These are phyloP conservation scores for Grammothele lineata DNA, from an alignment of 768 basidiomycete genomes.

Conservation along the genomic window DNA sequence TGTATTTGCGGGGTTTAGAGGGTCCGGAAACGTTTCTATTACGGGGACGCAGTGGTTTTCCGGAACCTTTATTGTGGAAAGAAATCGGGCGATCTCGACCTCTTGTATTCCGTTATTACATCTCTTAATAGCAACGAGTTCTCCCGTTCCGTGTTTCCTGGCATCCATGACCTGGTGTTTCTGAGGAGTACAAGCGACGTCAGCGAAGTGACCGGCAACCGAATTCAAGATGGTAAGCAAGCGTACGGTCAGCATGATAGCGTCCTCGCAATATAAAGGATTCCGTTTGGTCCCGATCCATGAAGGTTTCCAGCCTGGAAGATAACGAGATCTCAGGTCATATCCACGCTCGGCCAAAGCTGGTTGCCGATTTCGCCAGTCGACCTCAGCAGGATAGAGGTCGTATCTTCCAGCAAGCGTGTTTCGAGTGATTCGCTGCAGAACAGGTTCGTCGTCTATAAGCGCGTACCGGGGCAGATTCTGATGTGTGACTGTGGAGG, in stretches of 20 bases:
- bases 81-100: constrained; percentile 9
- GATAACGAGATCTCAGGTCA: constrained; percentile 17
- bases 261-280: constrained; percentile 15
- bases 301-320: constrained; percentile 8
- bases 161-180: constrained; percentile 18
- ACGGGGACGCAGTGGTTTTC: constrained; percentile 24
- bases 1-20: neutral
- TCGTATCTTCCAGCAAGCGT: constrained; percentile 8
- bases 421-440: neutral
- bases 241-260: too few relatives aligned
- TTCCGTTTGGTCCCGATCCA: constrained; percentile 9
- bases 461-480: neutral
- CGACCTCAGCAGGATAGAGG: neutral
- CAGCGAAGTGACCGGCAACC: too few relatives aligned
- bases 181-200: too few relatives aligned
- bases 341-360: constrained; percentile 15
- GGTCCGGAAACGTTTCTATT: constrained; percentile 17
- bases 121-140: constrained; percentile 17
- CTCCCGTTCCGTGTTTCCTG: constrained; percentile 1
- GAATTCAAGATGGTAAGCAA: too few relatives aligned
- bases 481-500: neutral
- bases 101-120: constrained; percentile 4
- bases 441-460: neutral
- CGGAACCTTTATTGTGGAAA: constrained; percentile 6
- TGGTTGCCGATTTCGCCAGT: constrained; percentile 14